Evolutionary conservation across 1,139 yeast species (phyloP), one percentile per base, ranked within the genome.

Genomic region (Blastobotrys raffinosifermentans): DNA sequence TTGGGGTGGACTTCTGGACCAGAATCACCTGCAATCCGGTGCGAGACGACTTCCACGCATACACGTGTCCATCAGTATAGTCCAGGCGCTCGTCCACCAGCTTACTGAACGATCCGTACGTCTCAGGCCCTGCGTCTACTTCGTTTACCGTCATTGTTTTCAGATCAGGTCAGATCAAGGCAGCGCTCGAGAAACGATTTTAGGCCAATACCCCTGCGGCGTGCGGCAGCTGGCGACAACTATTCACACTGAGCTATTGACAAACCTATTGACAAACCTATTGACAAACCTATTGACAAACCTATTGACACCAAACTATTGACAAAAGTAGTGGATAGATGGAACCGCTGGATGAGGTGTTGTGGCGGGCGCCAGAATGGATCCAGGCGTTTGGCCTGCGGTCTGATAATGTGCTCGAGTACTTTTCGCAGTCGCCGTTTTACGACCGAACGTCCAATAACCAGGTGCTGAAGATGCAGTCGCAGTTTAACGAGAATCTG

Each of bases 361-460:
- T 89, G 60, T 91, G 98, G 98, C 77, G 89, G 48, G 82, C 93
- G 4, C 98, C 98, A 1, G 98, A 91, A 60, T 91, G 96, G 89
- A 86, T 91, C 48, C 95, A 86, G 57, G 76, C 80, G 42, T 76
- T 80, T 55, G 60, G 95, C 0, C 72, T 91, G 18, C 73, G 87
- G 37, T 82, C 94, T 0, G 94, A 81, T 38, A 91, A 89, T 55
- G 96, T 91, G 1, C 70, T 91, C 14, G 98, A 91, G 46, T 91
- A 91, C 61, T 87, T 93, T 57, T 70, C 96, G 3, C 84, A 85
- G 49, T 84, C 95, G 3, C 98, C 99, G 2, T 93, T 91, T 61
- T 91, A 83, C 58, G 97, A 91, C 58, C 74, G 96, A 49, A 78
- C 94, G 1, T 83, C 96, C 34, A 91, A 87, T 60, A 91, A 91